Evolutionary conservation across 352 stramenopile species (phyloP).

Genomic region (Pythium pectinolyticum): DNA sequence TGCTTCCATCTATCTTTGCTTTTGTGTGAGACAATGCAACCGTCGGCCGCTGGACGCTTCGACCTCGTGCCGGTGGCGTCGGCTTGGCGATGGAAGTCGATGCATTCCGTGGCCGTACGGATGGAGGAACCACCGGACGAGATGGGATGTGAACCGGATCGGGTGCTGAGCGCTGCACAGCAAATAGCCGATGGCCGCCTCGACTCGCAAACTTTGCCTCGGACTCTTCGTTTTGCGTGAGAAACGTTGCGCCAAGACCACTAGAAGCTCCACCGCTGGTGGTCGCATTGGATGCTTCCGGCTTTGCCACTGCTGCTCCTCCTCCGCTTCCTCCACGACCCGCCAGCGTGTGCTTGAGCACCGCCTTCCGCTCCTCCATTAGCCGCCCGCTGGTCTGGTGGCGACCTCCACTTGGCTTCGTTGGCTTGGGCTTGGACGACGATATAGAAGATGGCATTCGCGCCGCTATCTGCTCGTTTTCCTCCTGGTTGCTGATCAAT

Average conservation of each 20-base stretch:
- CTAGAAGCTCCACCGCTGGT: neutral
- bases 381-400: neutral
- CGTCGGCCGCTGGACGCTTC: neutral
- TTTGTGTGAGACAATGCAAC: too few relatives aligned
- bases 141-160: conserved; percentile 8
- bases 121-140: conserved; percentile 12
- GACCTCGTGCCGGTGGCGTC: neutral
- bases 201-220: conserved; percentile 10
- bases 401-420: neutral
- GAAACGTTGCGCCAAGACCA: conserved; percentile 19
- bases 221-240: conserved; percentile 29
- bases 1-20: too few relatives aligned
- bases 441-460: neutral
- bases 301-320: too few relatives aligned
- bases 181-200: too few relatives aligned
- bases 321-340: neutral
- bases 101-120: conserved; percentile 2
- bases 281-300: neutral
- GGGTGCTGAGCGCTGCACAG: too few relatives aligned
- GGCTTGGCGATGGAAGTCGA: neutral
- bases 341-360: conserved; percentile 45
- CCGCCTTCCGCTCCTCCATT: conserved; percentile 37
- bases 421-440: neutral
- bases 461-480: neutral
- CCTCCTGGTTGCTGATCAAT: conserved; percentile 13